Conservation (phyloP, 2,329 filamentous ascomycete genomes). For the Cyclaneusma minus region DNA sequence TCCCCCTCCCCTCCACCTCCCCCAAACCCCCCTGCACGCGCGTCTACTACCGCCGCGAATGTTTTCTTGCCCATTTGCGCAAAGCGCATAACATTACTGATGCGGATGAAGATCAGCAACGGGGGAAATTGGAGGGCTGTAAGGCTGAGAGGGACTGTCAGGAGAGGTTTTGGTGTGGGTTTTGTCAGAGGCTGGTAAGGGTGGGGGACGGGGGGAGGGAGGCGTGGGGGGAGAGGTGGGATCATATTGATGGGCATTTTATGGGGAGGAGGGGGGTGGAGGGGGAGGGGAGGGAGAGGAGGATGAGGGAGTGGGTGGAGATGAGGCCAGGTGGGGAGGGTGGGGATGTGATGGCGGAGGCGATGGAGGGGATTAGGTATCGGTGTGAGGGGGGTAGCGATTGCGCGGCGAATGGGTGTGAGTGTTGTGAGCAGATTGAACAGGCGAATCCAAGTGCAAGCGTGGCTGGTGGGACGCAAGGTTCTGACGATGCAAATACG, state of each 20-base stretch:
- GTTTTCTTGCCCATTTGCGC: conserved; percentile 45
- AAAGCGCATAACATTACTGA: conserved; percentile 17
- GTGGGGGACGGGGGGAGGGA: conserved; percentile 28
- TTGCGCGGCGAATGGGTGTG: no score
- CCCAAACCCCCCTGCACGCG: conserved; percentile 31
- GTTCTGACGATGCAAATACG: no score
- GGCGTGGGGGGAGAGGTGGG: conserved; percentile 43
- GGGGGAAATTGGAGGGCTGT: conserved; percentile 33
- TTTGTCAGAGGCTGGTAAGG: conserved; percentile 47
- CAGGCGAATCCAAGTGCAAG: no score
- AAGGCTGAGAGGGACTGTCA: conserved; percentile 50
- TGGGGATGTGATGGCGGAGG: no score
- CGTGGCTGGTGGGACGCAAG: no score
- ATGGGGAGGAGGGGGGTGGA: conserved; percentile 23
- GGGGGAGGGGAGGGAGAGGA: conserved; percentile 1
- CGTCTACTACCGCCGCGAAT: conserved; percentile 39
- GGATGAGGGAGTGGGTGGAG: neutral
- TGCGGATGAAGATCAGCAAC: conserved; percentile 17
- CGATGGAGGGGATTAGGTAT: no score
- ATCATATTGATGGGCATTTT: conserved; percentile 67
- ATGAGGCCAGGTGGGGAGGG: conserved; percentile 1
- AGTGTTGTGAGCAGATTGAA: no score
- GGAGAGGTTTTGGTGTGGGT: conserved; percentile 72
- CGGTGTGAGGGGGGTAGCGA: no score
- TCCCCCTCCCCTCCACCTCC: conserved; percentile 5